Percentiles rank a stretch among this genome's conserved stretches.
phyloP scores from a whole-genome alignment of 1,284 basidiomycete genomes.

The Papiliotrema terrestris region DNA sequence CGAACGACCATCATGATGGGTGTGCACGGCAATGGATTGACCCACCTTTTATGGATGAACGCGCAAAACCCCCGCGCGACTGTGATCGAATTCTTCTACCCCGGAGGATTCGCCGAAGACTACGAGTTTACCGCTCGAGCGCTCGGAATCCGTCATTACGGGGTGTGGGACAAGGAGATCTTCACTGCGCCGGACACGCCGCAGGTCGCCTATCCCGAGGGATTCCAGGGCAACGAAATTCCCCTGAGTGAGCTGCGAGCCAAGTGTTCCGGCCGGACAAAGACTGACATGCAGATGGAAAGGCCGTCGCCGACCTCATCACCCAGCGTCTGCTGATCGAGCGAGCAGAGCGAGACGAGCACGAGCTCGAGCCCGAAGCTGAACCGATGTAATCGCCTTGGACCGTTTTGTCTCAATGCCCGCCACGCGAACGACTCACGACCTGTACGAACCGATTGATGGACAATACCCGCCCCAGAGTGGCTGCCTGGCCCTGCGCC shows the following conservation, averaged over 20 bases:
- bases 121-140: constrained; percentile 64
- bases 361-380: background rate
- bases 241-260: constrained; percentile 48
- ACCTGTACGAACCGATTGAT: no score
- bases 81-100: constrained; percentile 73
- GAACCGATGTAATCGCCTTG: no score
- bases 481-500: no score
- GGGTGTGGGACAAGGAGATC: constrained; percentile 71
- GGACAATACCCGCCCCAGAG: no score
- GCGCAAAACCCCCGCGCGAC: constrained; percentile 44
- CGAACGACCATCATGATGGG: constrained; percentile 75
- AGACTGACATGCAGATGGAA: constrained; percentile 44
- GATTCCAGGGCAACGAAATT: constrained; percentile 53
- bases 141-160: constrained; percentile 69
- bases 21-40: constrained; percentile 73
- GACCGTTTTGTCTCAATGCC: no score
- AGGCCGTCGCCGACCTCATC: constrained; percentile 44
- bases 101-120: constrained; percentile 69
- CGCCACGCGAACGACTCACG: no score
- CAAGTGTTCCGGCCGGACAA: background rate
- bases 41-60: constrained; percentile 73
- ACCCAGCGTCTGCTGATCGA: constrained; percentile 44
- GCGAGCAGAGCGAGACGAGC: background rate
- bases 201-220: constrained; percentile 50
- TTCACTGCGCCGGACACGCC: constrained; percentile 56